Evolutionary conservation across 768 basidiomycete genomes (phyloP).

Genomic region (Plicaturopsis crispa): DNA sequence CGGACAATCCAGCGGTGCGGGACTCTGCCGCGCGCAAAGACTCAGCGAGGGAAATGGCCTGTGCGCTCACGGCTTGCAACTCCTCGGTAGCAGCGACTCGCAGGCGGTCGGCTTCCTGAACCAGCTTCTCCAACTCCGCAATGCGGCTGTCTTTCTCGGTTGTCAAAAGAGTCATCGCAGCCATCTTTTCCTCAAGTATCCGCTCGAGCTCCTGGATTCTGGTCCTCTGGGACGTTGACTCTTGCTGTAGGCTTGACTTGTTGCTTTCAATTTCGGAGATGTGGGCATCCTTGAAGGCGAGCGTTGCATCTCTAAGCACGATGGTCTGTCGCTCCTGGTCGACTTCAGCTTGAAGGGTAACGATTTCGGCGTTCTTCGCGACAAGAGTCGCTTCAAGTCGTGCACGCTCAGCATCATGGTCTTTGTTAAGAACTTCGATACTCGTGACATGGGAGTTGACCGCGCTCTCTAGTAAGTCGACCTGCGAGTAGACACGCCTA

Average conservation of each 20-base stretch:
- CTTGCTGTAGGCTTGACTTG: slow-evolving; percentile 11
- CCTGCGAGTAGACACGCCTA: no score
- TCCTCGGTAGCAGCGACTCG: no score
- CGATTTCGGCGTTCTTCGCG: slow-evolving; percentile 18
- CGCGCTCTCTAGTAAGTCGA: slow-evolving; percentile 12
- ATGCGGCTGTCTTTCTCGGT: no score
- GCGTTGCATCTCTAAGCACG: slow-evolving; percentile 8
- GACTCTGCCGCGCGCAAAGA: no score
- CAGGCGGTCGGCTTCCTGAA: no score
- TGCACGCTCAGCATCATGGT: slow-evolving; percentile 12
- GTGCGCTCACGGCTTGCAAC: no score
- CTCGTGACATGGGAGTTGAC: slow-evolving; percentile 10
- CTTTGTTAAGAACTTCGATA: slow-evolving; percentile 12
- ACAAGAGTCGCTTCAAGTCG: slow-evolving; percentile 13
- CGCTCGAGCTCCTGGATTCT: slow-evolving; percentile 8
- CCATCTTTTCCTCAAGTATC: slow-evolving; percentile 11
- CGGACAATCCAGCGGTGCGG: no score
- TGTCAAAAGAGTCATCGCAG: slow-evolving; percentile 6
- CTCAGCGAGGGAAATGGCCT: no score
- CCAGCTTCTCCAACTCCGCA: no score
- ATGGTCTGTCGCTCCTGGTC: slow-evolving; percentile 11
- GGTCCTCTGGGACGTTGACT: slow-evolving; percentile 9
- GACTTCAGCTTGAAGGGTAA: slow-evolving; percentile 13
- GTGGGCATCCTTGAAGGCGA: slow-evolving; percentile 6
- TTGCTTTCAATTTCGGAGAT: slow-evolving; percentile 10